Conservation (phyloP, 306 rosid genomes). For the Dryas drummondii region DNA sequence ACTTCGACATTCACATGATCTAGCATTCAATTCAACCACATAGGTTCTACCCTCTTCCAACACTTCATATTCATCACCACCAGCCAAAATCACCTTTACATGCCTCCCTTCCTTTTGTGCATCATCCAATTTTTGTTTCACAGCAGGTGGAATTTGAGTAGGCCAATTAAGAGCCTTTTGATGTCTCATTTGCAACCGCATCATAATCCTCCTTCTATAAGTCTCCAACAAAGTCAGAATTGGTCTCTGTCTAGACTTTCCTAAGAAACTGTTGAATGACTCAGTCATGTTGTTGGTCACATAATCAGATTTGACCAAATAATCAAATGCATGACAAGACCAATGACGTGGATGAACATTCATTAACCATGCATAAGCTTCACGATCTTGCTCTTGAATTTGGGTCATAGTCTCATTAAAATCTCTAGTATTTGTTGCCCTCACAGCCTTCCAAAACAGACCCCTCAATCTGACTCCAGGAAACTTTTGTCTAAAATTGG, state of each 20-base stretch:
- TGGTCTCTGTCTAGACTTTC: rapidly evolving
- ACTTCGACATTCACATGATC: background rate
- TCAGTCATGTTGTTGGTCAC: slow-evolving; percentile 6
- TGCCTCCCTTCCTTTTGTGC: background rate
- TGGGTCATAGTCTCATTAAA: no score
- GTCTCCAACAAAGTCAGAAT: background rate
- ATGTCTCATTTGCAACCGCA: background rate
- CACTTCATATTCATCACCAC: background rate
- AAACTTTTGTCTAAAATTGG: background rate
- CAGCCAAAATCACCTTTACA: background rate
- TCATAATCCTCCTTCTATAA: background rate
- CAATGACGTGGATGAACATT: background rate
- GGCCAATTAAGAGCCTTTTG: background rate
- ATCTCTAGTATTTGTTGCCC: no score
- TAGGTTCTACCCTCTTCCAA: background rate
- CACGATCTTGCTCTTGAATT: no score
- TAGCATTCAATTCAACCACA: background rate
- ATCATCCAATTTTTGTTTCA: background rate
- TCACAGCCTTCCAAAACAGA: background rate
- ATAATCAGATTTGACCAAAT: background rate
- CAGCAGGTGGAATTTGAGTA: background rate
- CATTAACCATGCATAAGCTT: background rate
- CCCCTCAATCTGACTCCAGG: background rate
- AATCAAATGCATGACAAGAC: background rate
- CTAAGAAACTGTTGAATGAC: background rate